phyloP scores from a whole-genome alignment of 306 rosid species.

The Quercus parvula region DNA sequence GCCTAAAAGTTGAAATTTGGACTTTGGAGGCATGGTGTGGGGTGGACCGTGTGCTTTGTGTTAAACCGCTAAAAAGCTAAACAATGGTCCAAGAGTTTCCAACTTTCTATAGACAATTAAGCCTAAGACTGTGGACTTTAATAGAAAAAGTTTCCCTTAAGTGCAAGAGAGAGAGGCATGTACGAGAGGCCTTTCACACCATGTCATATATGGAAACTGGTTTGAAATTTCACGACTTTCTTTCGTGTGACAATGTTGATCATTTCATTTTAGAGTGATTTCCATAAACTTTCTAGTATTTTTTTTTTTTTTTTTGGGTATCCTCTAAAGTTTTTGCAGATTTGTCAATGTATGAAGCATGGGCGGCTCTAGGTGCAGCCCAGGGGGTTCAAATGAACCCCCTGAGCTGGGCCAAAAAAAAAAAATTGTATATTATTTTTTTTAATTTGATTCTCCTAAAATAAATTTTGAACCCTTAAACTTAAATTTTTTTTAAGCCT shows the following conservation, averaged over 20 bases:
- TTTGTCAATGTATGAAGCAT: neutral
- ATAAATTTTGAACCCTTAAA: too few species aligned
- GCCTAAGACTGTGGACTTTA: neutral
- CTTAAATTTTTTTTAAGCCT: too few species aligned
- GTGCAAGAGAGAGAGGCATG: neutral
- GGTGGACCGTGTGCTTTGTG: neutral
- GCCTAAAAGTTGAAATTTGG: neutral
- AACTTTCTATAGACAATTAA: neutral
- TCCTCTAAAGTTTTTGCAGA: neutral
- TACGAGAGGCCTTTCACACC: neutral
- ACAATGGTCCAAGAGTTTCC: neutral
- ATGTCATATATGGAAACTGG: neutral
- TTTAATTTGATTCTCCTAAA: too few species aligned
- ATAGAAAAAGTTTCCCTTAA: neutral
- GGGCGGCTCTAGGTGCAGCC: too few species aligned
- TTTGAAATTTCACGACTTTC: neutral
- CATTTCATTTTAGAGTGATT: neutral
- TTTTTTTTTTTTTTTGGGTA: neutral
- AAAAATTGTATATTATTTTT: too few species aligned
- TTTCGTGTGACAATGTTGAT: neutral
- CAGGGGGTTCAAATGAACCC: too few species aligned
- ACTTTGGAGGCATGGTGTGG: neutral
- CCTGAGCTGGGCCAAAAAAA: too few species aligned
- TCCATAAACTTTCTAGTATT: too few species aligned
- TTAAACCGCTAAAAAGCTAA: neutral